phyloP scores from a whole-genome alignment of 2,329 filamentous ascomycete genomes.

The Penicillium decumbens region DNA sequence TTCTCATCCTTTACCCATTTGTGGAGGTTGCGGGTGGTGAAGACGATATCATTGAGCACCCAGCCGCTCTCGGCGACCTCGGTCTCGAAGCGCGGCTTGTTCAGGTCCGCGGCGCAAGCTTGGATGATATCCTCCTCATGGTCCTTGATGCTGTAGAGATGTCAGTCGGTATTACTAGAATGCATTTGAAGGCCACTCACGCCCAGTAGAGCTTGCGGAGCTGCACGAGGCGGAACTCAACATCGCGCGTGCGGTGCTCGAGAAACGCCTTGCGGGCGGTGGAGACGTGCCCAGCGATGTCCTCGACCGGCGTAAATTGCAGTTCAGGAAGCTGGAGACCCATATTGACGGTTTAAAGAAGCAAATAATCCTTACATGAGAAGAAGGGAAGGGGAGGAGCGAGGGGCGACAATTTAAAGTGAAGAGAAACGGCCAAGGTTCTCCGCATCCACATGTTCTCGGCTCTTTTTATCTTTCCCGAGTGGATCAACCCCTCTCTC shows the following conservation, averaged over 20 bases:
- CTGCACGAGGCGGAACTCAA: slow-evolving; percentile 78
- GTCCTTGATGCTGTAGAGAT: slow-evolving; percentile 59
- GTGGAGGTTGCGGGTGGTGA: slow-evolving; percentile 70
- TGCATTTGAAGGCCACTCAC: slow-evolving; percentile 32
- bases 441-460: slow-evolving; percentile 18
- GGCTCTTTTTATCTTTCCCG: slow-evolving; percentile 2
- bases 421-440: background rate
- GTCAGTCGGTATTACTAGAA: slow-evolving; percentile 9
- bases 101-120: slow-evolving; percentile 71
- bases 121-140: slow-evolving; percentile 67
- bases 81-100: slow-evolving; percentile 72
- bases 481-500: slow-evolving; percentile 4
- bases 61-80: slow-evolving; percentile 71
- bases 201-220: slow-evolving; percentile 95
- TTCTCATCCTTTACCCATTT: slow-evolving; percentile 80
- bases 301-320: slow-evolving; percentile 59
- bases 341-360: slow-evolving; percentile 25
- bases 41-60: slow-evolving; percentile 75
- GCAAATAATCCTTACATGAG: slow-evolving; percentile 4
- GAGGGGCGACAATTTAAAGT: slow-evolving; percentile 4
- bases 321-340: slow-evolving; percentile 44
- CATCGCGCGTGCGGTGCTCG: slow-evolving; percentile 72
- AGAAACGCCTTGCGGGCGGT: slow-evolving; percentile 65
- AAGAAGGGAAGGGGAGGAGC: background rate
- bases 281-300: slow-evolving; percentile 59